These are phyloP conservation scores for Glonium stellatum DNA, from an alignment of 495 filamentous ascomycete genomes.

Conservation along the genomic window DNA sequence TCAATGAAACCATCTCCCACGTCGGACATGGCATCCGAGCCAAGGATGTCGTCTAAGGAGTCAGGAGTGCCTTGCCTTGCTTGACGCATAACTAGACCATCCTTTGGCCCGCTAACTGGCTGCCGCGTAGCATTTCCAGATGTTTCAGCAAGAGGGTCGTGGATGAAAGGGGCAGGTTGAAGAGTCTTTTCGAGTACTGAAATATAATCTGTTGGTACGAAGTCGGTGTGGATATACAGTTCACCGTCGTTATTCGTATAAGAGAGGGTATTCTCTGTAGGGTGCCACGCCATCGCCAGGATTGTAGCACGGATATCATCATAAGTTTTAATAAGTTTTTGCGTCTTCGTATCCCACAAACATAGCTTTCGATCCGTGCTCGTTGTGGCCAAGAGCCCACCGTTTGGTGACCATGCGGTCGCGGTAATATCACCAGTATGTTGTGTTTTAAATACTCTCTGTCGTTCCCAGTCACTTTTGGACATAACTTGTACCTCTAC, in stretches of 20 bases:
- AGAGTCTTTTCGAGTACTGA: slow-evolving; percentile 52
- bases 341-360: slow-evolving; percentile 84
- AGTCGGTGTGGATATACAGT: slow-evolving; percentile 77
- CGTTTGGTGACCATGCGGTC: slow-evolving; percentile 88
- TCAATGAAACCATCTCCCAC: slow-evolving; percentile 69
- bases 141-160: slow-evolving; percentile 67
- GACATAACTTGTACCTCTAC: slow-evolving; percentile 78
- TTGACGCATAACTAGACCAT: slow-evolving; percentile 34
- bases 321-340: slow-evolving; percentile 57
- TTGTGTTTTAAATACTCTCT: slow-evolving; percentile 66
- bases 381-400: slow-evolving; percentile 75
- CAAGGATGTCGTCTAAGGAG: slow-evolving; percentile 57
- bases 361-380: slow-evolving; percentile 74
- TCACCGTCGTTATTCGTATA: slow-evolving; percentile 89
- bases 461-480: slow-evolving; percentile 75
- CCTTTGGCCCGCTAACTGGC: slow-evolving; percentile 50
- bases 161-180: slow-evolving; percentile 78
- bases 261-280: slow-evolving; percentile 74
- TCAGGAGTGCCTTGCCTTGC: slow-evolving; percentile 43
- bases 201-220: slow-evolving; percentile 61
- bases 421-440: slow-evolving; percentile 84
- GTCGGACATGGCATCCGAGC: slow-evolving; percentile 35
- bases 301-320: slow-evolving; percentile 53
- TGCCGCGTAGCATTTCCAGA: slow-evolving; percentile 56
- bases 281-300: slow-evolving; percentile 84